Evolutionary conservation across 2,329 filamentous ascomycete genomes (phyloP), one percentile per base, ranked within the genome.

Genomic region (Clarireedia paspali): DNA sequence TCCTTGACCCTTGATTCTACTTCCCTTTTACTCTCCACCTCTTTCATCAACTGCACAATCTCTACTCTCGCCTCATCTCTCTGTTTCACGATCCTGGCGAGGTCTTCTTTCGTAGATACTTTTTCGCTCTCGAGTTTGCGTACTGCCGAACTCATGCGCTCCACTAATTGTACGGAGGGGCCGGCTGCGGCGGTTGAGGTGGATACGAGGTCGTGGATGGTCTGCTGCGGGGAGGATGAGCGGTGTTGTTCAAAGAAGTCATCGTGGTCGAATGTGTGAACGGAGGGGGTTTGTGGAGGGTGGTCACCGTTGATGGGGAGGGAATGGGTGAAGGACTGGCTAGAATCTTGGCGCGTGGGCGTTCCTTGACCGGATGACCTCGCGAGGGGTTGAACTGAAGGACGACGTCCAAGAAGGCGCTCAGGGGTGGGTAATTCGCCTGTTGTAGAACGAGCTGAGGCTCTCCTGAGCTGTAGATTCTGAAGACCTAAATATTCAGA

Each of bases 101-200:
- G 77, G 70, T 99, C 94, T 68, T 99, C 94, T 66, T 88, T 90
- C 14, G 86, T 85, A 1, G 87, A 88, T 1, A 94, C 89, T 68
- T 95, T 95, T 69, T 99, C 94, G 49, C 84, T 89, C 69, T 99
- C 94, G 0, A 99, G 77, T 5, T 92, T 83, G 9, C 94, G 87
- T 46, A 99, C 91, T 0, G 91, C 89, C 2, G 91, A 89, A 67
- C 89, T 95, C 89, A 99, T 95, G 53, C 92, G 83, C 73, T 97
- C 94, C 15, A 99, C 91, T 0, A 99, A 81, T 72, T 97, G 92
- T 1, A 99, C 92, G 0, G 88, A 92, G 0, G 94, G 94, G 0
- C 94, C 94, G 0, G 92, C 91, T 0, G 86, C 92, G 7, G 90
- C 87, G 0, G 92, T 96, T 0, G 91, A 95, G 6, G 89, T 88